Percentiles rank a stretch among this genome's conserved stretches.
Conservation (phyloP, 371 early-diverging fungal species). For the Apophysomyces variabilis region DNA sequence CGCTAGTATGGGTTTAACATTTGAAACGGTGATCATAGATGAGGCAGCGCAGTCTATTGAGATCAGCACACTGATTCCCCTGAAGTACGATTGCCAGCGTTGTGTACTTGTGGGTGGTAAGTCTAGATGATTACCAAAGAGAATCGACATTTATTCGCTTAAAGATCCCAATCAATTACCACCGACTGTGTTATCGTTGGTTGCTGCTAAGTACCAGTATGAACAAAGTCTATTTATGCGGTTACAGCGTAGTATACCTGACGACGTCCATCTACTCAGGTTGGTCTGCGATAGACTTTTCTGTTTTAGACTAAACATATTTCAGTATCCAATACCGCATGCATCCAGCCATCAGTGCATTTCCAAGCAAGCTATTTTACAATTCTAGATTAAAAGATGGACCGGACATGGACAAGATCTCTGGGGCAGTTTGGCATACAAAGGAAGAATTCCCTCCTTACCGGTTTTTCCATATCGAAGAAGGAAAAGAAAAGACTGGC, state of each 20-base stretch:
- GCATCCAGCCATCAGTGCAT: slow-evolving; percentile 91
- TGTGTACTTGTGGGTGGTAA: slow-evolving; percentile 94
- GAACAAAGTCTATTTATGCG: slow-evolving; percentile 92
- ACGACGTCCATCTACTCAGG: slow-evolving; percentile 75
- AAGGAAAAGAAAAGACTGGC: slow-evolving; percentile 74
- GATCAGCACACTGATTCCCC: slow-evolving; percentile 87
- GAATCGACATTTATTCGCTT: not conserved
- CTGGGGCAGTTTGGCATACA: slow-evolving; percentile 81
- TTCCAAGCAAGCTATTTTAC: slow-evolving; percentile 89
- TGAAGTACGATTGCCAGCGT: slow-evolving; percentile 81
- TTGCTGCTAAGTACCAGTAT: slow-evolving; percentile 77
- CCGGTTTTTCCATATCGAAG: slow-evolving; percentile 74
- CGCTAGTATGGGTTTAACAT: slow-evolving; percentile 60
- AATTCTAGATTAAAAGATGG: slow-evolving; percentile 78
- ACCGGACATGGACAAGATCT: slow-evolving; percentile 63
- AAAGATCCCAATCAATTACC: slow-evolving; percentile 97
- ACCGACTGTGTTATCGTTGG: slow-evolving; percentile 86
- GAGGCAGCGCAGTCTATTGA: slow-evolving; percentile 98
- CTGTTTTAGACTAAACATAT: not conserved
- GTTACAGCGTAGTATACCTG: slow-evolving; percentile 65
- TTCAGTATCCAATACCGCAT: slow-evolving; percentile 94
- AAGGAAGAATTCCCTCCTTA: slow-evolving; percentile 74
- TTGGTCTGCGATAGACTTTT: slow-evolving; percentile 20
- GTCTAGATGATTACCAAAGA: not conserved
- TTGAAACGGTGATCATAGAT: slow-evolving; percentile 92